Evolutionary conservation across 2,329 filamentous ascomycete species (phyloP), one percentile per base, ranked within the genome.

Genomic region (Parasarocladium wereldwijsianum): DNA sequence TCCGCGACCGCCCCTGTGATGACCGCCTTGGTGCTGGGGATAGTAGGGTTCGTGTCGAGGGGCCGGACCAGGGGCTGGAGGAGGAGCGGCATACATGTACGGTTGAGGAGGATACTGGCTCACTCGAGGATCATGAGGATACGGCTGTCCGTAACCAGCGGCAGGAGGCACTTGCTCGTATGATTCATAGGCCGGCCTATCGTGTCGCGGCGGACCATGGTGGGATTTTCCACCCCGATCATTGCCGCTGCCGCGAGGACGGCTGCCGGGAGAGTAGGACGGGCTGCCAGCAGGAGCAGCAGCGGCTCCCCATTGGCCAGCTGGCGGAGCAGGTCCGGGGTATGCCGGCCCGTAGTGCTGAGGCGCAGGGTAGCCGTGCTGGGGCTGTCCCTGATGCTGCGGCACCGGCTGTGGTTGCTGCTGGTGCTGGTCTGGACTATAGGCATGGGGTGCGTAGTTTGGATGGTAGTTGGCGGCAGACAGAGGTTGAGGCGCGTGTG

Each of bases 381-480:
- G 60, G 36, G 62, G 62, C 9, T 18, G 49, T n/a, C n/a, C n/a
- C n/a, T n/a, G n/a, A n/a, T n/a, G n/a, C n/a, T n/a, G n/a, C n/a
- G n/a, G n/a, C n/a, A n/a, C n/a, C 48, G 34, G 23, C 12, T 32
- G 31, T 5, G 31, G 10, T n/a, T 26, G 24, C 13, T 17, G 31
- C 4, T 8, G 15, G 5, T 17, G 5, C 17, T 32, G 31, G 7
- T 25, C 18, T n/a, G n/a, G n/a, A n/a, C n/a, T n/a, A 17, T 71
- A 74, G 7, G 57, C 47, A 40, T 72, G 70, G 23, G 63, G 62
- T 22, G 66, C 60, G 43, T 70, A 74, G 46, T 66, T 70, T 19
- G 66, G 66, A 38, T 71, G 68, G 41, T 72, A 72, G 41, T 66
- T 67, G 36, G 62, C 55, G 18, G 63, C 50, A 29, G 66, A 58